Conservation (phyloP, 768 basidiomycete species). For the Tricholomella constricta region DNA sequence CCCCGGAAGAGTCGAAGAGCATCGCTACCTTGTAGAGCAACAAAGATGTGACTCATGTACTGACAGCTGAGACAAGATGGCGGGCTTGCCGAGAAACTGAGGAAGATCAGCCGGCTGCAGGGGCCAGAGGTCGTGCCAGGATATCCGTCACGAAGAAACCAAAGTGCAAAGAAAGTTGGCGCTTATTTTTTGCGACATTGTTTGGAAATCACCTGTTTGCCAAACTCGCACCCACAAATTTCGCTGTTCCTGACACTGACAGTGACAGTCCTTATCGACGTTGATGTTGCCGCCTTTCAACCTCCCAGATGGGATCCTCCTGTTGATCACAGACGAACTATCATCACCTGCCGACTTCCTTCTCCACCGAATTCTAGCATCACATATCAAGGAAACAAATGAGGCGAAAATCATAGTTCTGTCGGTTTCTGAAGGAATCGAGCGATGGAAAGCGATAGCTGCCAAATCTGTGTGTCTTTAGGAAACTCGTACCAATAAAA, state of each 20-base stretch:
- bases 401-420: conserved; percentile 47
- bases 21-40: too few relatives aligned
- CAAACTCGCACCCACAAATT: not conserved
- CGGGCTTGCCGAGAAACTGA: too few relatives aligned
- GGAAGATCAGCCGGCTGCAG: too few relatives aligned
- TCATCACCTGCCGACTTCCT: conserved; percentile 74
- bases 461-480: conserved; percentile 58
- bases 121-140: too few relatives aligned
- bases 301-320: conserved; percentile 50
- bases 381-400: conserved; percentile 51
- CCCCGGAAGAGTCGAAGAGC: too few relatives aligned
- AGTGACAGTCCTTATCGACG: too few relatives aligned
- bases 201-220: too few relatives aligned
- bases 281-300: conserved; percentile 55
- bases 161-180: too few relatives aligned
- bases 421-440: conserved; percentile 56
- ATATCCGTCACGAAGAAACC: too few relatives aligned
- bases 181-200: too few relatives aligned
- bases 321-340: conserved; percentile 73
- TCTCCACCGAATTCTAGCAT: conserved; percentile 53
- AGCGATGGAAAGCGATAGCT: conserved; percentile 64
- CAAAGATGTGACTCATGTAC: too few relatives aligned
- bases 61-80: too few relatives aligned
- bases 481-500: not conserved
- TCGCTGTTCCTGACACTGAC: not conserved